Evolutionary conservation across 495 filamentous ascomycete species (phyloP).

Genomic region (Parachaetomium inaequale): DNA sequence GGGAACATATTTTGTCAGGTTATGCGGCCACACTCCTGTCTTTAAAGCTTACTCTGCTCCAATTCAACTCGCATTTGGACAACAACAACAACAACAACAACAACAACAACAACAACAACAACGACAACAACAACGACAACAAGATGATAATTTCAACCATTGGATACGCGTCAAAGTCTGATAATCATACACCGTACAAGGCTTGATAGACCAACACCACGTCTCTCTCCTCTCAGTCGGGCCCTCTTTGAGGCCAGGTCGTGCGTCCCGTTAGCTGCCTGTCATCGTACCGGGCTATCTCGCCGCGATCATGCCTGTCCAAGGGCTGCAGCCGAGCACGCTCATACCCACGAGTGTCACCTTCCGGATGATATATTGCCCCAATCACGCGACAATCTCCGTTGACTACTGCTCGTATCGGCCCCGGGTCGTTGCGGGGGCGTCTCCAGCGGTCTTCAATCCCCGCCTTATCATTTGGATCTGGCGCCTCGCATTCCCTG

Average conservation of each 20-base stretch:
- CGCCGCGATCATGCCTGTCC: neutral
- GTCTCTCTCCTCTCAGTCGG: neutral
- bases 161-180: too few relatives aligned
- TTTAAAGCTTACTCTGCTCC: too few relatives aligned
- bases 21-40: too few relatives aligned
- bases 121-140: too few relatives aligned
- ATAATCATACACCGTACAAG: neutral
- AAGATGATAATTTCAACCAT: too few relatives aligned
- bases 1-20: too few relatives aligned
- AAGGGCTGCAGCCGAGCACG: neutral
- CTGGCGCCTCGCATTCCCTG: neutral
- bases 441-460: neutral
- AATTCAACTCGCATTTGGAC: too few relatives aligned
- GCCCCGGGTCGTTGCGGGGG: neutral
- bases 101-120: too few relatives aligned
- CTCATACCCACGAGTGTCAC: neutral
- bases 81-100: too few relatives aligned
- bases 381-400: neutral
- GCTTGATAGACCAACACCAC: neutral
- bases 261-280: neutral
- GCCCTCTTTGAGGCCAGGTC: neutral
- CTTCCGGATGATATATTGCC: neutral
- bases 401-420: neutral
- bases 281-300: neutral
- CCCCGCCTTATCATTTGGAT: neutral